Base-by-base conservation (phyloP, 2,329 filamentous ascomycete genomes). In the Penicillium sp. region DNA sequence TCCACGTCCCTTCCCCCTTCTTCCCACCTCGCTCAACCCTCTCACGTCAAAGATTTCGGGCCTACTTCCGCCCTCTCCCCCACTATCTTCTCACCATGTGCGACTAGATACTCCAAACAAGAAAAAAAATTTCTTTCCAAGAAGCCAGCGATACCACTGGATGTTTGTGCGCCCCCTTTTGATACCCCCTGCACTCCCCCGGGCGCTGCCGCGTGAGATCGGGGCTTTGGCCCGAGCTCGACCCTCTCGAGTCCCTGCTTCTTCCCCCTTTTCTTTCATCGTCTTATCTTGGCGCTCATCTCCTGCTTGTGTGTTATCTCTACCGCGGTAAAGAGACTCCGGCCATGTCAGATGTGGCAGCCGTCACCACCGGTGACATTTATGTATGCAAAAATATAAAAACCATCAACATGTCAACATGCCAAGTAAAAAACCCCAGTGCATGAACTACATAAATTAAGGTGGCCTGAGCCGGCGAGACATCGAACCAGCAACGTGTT, bases 291-390 rank as follows among this genome's bases (percentile, higher is more conserved):
- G 64, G 66, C 66, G 66, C 66, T 67, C 65, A 65, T 67, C 63
- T 53, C 46, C 45, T 24, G 52, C 46, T 44, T 44, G 48, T 46
- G 41, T 49, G 53, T 44, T 47, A 36, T 50, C 27, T 45, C 7
- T 31, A 38, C 35, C 9, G 18, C 22, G 35, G 35, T 38, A 38
- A 38, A 38, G 35, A 25, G 25, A 18, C 40, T 25, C 30, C 16
- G n/a, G 27, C 42, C 43, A n/a, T 40, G 39, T 46, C 40, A 33
- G 66, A 64, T 64, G 67, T 69, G 67, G 67, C 67, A 69, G 67
- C 67, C 67, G 67, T 69, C 65, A 62, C 65, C 60, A 35, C 25
- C 44, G 51, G 63, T 65, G 65, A 67, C 63, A 54, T 57, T 28
- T 60, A 53, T 62, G 54, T 60, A 56, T 51, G 42, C 54, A 39